phyloP scores from a whole-genome alignment of 257 asterid species.

The Solanum sitiens region DNA sequence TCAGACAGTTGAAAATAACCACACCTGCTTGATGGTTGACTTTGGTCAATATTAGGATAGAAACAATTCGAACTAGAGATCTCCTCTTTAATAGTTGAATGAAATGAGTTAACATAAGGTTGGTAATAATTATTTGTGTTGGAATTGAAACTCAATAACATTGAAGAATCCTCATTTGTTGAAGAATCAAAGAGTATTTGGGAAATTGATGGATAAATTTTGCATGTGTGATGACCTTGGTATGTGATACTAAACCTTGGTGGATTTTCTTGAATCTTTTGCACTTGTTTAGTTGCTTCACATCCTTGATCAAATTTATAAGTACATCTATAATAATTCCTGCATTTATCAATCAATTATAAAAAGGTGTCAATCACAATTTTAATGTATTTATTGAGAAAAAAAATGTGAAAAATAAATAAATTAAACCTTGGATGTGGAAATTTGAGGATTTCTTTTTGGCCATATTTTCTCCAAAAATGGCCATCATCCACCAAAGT shows the following conservation, averaged over 20 bases:
- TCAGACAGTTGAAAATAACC: not conserved
- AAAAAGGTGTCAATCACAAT: not conserved
- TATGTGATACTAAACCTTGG: constrained; percentile 36
- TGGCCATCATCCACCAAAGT: constrained; percentile 35
- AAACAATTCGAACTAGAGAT: not conserved
- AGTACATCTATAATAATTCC: constrained; percentile 69
- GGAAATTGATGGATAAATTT: not conserved
- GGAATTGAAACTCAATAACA: constrained; percentile 26
- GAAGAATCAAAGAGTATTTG: constrained; percentile 6
- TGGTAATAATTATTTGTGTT: not conserved
- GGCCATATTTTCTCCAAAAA: constrained; percentile 84
- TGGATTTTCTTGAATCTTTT: constrained; percentile 36
- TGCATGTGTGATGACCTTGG: constrained; percentile 48
- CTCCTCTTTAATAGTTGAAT: not conserved
- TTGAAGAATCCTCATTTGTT: constrained; percentile 9
- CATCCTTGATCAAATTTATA: constrained; percentile 58
- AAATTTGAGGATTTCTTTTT: constrained; percentile 37
- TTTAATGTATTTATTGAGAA: not conserved
- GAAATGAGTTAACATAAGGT: not conserved
- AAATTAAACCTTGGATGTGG: constrained; percentile 46
- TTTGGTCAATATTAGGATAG: not conserved
- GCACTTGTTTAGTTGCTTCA: constrained; percentile 57
- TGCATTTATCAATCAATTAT: constrained; percentile 4
- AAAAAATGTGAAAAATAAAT: not conserved
- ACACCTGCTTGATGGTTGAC: not conserved